phyloP scores from a whole-genome alignment of 73 alveolate genomes.

The Symbiodinium natans region DNA sequence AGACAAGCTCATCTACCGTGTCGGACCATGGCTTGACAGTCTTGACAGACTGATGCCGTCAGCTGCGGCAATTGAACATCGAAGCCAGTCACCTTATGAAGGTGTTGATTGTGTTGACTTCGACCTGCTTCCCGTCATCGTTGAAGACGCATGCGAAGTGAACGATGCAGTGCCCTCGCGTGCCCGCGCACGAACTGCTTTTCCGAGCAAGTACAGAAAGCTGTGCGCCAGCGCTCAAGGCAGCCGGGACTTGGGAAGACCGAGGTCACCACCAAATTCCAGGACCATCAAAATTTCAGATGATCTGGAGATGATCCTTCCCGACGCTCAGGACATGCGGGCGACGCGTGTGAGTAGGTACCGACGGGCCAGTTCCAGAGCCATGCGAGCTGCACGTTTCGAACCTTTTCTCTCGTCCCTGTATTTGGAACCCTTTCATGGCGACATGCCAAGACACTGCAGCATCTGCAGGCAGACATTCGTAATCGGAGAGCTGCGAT shows the following conservation, averaged over 20 bases:
- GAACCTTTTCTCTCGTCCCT: background rate
- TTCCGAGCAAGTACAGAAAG: background rate
- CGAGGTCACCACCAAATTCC: background rate
- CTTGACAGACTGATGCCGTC: no score
- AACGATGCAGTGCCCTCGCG: background rate
- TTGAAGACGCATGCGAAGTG: background rate
- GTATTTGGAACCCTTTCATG: constrained; percentile 39
- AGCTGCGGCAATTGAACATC: no score
- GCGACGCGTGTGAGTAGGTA: background rate
- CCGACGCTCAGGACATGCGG: background rate
- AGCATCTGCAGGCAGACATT: constrained; percentile 8
- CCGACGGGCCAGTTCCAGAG: background rate
- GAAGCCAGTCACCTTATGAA: no score
- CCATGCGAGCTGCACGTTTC: background rate
- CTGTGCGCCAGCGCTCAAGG: background rate
- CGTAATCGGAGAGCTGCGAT: constrained; percentile 21
- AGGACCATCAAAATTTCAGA: constrained; percentile 33
- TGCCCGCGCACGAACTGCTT: background rate
- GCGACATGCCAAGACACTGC: constrained; percentile 20
- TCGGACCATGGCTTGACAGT: no score
- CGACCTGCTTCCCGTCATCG: constrained; percentile 27
- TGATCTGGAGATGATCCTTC: constrained; percentile 65
- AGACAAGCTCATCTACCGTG: no score
- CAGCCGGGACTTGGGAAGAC: background rate
- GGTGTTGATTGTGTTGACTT: constrained; percentile 45